Conservation (phyloP, 345 rosid species). For the Populus alba region DNA sequence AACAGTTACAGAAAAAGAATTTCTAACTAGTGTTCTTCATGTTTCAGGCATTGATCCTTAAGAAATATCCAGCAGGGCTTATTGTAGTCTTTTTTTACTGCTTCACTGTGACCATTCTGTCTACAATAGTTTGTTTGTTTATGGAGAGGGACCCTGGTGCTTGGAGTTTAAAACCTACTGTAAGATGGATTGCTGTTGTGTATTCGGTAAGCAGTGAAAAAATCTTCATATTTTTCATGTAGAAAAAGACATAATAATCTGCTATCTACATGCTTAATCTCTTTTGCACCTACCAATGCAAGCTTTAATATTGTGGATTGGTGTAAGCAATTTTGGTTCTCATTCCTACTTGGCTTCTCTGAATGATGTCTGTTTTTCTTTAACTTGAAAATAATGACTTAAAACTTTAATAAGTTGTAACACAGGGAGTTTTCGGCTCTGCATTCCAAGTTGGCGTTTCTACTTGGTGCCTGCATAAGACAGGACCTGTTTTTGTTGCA, state of each 20-base stretch:
- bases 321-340: not conserved
- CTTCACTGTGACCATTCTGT: constrained; percentile 23
- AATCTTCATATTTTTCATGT: not conserved
- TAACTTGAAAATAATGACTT: not conserved
- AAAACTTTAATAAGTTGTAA: not conserved
- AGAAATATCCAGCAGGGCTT: constrained; percentile 33
- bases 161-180: constrained; percentile 38
- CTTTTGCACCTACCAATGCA: not conserved
- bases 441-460: constrained; percentile 58
- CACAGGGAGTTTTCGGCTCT: constrained; percentile 47
- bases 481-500: constrained; percentile 64
- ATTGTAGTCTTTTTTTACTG: constrained; percentile 19
- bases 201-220: constrained; percentile 23
- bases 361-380: not conserved
- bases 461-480: constrained; percentile 59
- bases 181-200: constrained; percentile 25
- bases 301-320: not conserved
- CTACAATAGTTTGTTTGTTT: constrained; percentile 26
- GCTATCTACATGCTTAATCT: not conserved
- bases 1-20: not conserved
- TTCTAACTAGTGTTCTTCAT: not conserved
- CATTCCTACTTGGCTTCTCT: constrained; percentile 5
- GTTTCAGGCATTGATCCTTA: constrained; percentile 15
- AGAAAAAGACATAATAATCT: not conserved
- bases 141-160: constrained; percentile 34